Evolutionary conservation across 31 red algal genomes (phyloP).

Genomic region (Odonthalia washingtoniensis): DNA sequence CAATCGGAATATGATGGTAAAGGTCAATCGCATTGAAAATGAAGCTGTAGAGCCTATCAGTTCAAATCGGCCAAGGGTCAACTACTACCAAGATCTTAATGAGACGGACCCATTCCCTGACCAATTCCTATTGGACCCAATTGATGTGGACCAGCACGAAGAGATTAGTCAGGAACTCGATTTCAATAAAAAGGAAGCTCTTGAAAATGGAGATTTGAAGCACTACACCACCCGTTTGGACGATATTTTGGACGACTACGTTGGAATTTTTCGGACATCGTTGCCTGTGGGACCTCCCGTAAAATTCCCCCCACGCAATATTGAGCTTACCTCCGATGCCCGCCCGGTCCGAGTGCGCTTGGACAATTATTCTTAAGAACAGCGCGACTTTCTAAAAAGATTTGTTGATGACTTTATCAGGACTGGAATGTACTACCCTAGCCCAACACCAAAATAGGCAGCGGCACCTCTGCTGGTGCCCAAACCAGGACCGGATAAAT

Average conservation of each 20-base stretch:
- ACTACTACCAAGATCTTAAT: neutral
- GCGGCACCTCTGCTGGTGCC: no score
- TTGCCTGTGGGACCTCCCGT: neutral
- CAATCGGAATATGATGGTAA: neutral
- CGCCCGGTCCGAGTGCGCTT: neutral
- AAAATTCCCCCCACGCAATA: neutral
- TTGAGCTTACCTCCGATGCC: neutral
- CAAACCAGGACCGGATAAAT: no score
- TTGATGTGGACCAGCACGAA: slow-evolving; percentile 5
- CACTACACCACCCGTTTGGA: neutral
- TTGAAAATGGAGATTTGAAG: neutral
- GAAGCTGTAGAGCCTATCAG: neutral
- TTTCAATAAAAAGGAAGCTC: no score
- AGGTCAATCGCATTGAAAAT: neutral
- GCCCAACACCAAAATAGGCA: no score
- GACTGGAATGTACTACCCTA: neutral
- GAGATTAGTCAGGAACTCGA: no score
- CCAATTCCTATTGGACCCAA: neutral
- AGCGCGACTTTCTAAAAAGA: neutral
- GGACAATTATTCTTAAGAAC: neutral
- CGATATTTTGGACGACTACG: neutral
- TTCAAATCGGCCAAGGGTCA: neutral
- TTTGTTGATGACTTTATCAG: neutral
- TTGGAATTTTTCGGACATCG: neutral
- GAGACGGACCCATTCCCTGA: neutral